Percentiles rank a stretch among this genome's conserved stretches.
Evolutionary conservation across 139 green algal species (phyloP).

Genomic region (Haematococcus sp.): DNA sequence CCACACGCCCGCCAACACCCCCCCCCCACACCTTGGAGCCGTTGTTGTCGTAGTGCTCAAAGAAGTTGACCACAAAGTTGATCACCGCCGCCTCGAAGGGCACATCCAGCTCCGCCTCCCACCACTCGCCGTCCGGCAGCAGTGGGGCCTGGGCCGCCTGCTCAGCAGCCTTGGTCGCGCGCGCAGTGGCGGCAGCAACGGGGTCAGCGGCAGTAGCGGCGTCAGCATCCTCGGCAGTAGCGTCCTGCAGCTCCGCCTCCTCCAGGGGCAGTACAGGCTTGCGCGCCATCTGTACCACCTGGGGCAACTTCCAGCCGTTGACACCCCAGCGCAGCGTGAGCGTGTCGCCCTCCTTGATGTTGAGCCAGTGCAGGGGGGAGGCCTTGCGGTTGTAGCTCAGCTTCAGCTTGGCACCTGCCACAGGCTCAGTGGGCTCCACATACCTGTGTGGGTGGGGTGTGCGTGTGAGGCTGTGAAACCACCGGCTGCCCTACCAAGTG

Average conservation of each 20-base stretch:
- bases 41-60: constrained; percentile 84
- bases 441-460: neutral
- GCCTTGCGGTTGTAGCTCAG: constrained; percentile 55
- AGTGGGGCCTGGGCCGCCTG: neutral
- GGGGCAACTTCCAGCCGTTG: constrained; percentile 67
- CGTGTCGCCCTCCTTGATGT: constrained; percentile 15
- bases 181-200: neutral
- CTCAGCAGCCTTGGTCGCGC: neutral
- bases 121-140: constrained; percentile 57
- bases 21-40: constrained; percentile 22
- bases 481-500: too few species aligned
- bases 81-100: constrained; percentile 51
- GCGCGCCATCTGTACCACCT: neutral
- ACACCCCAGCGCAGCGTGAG: constrained; percentile 63
- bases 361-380: constrained; percentile 34
- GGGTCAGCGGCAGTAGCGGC: too few species aligned
- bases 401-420: constrained; percentile 27
- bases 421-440: constrained; percentile 8
- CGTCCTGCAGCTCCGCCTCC: neutral
- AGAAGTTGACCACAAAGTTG: constrained; percentile 78
- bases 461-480: too few species aligned
- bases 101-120: constrained; percentile 46
- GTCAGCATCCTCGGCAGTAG: too few species aligned
- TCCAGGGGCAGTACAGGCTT: neutral
- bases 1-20: neutral